Conservation (phyloP, 768 basidiomycete species). For the Kwoniella botswanensis region DNA sequence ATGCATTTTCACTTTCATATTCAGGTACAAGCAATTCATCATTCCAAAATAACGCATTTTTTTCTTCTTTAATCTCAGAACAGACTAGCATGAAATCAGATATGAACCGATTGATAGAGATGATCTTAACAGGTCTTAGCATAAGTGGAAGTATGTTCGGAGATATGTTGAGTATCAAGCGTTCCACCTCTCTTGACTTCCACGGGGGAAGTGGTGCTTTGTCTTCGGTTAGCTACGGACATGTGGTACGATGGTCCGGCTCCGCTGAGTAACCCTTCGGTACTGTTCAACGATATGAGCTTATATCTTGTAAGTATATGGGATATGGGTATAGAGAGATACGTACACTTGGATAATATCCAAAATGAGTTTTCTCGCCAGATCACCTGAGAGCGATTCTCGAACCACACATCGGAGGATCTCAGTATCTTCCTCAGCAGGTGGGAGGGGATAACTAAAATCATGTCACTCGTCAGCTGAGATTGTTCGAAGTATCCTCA, state of each 20-base stretch:
- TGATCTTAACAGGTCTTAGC: slow-evolving; percentile 40
- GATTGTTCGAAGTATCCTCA: neutral
- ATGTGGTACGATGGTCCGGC: slow-evolving; percentile 45
- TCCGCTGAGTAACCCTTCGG: slow-evolving; percentile 42
- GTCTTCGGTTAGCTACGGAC: slow-evolving; percentile 27
- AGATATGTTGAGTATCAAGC: slow-evolving; percentile 35
- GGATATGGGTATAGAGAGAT: neutral
- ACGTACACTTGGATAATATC: slow-evolving; percentile 51
- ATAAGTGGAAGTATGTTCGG: slow-evolving; percentile 37
- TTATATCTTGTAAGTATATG: no score
- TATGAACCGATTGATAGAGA: neutral
- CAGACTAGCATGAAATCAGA: no score
- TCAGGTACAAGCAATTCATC: no score
- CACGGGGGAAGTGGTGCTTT: neutral
- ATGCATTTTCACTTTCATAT: no score
- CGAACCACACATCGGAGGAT: slow-evolving; percentile 70
- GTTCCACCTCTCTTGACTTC: slow-evolving; percentile 20
- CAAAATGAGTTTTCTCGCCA: slow-evolving; percentile 44
- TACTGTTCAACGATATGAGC: slow-evolving; percentile 19
- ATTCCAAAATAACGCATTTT: no score
- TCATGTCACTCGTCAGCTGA: neutral
- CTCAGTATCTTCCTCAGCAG: slow-evolving; percentile 64
- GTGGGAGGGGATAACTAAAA: slow-evolving; percentile 63
- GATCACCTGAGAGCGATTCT: slow-evolving; percentile 63
- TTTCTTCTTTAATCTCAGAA: no score